Percentiles rank a stretch among this genome's conserved stretches.
phyloP scores from a whole-genome alignment of 2,329 filamentous ascomycete species.

The Fusarium oligoseptatum region DNA sequence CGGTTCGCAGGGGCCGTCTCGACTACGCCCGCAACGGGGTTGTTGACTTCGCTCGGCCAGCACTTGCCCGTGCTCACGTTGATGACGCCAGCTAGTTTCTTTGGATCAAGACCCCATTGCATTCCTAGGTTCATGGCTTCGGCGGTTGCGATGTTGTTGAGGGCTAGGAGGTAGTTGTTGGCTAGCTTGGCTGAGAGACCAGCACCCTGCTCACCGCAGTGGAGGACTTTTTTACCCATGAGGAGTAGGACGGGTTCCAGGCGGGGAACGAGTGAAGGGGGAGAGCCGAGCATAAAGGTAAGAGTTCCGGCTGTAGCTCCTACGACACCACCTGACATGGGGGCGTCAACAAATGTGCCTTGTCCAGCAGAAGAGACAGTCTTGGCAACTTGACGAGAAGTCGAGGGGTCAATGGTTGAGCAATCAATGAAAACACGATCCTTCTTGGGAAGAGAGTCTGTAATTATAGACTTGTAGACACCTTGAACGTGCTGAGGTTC shows the following conservation, averaged over 20 bases:
- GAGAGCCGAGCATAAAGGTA: constrained; percentile 94
- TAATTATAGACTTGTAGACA: constrained; percentile 83
- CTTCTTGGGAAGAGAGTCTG: constrained; percentile 63
- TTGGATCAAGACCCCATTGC: constrained; percentile 69
- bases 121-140: constrained; percentile 77
- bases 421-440: constrained; percentile 92
- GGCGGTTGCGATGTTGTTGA: constrained; percentile 85
- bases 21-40: constrained; percentile 89
- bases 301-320: constrained; percentile 88
- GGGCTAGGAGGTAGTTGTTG: constrained; percentile 95
- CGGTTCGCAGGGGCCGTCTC: constrained; percentile 79
- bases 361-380: constrained; percentile 73
- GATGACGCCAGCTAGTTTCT: constrained; percentile 84
- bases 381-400: constrained; percentile 82
- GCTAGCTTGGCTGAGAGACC: constrained; percentile 93
- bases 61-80: constrained; percentile 94
- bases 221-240: constrained; percentile 90
- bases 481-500: constrained; percentile 88
- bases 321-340: constrained; percentile 96
- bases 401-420: constrained; percentile 93
- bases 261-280: constrained; percentile 70
- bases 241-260: constrained; percentile 77
- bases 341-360: constrained; percentile 90
- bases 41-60: constrained; percentile 97
- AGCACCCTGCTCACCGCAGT: constrained; percentile 86